phyloP scores from a whole-genome alignment of 768 basidiomycete genomes.

The Mycena leptocephala region DNA sequence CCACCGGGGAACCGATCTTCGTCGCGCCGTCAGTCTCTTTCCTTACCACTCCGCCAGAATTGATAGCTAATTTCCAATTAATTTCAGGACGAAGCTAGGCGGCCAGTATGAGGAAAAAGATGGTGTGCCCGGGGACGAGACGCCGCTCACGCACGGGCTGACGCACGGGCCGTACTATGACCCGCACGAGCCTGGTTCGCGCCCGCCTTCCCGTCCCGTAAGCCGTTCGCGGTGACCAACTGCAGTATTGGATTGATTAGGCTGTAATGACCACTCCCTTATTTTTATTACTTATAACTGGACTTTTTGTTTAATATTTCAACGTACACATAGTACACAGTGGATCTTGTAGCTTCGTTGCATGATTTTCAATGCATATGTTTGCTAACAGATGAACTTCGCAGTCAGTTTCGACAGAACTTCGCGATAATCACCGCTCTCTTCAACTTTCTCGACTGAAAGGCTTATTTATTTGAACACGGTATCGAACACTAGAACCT shows the following conservation, averaged over 20 bases:
- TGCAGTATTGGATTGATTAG: background rate
- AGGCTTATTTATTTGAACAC: no score
- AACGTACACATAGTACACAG: no score
- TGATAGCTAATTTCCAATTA: background rate
- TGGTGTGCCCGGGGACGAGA: background rate
- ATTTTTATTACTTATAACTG: background rate
- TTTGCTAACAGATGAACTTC: no score
- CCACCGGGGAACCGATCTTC: conserved; percentile 30
- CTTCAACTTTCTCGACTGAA: no score
- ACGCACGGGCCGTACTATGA: conserved; percentile 35
- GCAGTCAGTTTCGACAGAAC: no score
- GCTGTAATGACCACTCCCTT: background rate
- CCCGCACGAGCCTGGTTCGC: conserved; percentile 30
- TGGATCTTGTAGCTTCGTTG: background rate
- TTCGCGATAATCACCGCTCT: no score
- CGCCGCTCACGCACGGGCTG: conserved; percentile 32
- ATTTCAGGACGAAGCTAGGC: background rate
- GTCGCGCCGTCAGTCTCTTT: conserved; percentile 19
- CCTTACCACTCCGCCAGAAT: no score
- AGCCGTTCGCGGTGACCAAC: conserved; percentile 4
- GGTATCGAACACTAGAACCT: no score
- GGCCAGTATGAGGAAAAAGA: conserved; percentile 21
- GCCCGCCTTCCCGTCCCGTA: conserved; percentile 10
- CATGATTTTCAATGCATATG: background rate
- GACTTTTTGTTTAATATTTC: conserved; percentile 4